phyloP scores from a whole-genome alignment of 2,329 filamentous ascomycete species.

The Penicillium psychrosexuale region DNA sequence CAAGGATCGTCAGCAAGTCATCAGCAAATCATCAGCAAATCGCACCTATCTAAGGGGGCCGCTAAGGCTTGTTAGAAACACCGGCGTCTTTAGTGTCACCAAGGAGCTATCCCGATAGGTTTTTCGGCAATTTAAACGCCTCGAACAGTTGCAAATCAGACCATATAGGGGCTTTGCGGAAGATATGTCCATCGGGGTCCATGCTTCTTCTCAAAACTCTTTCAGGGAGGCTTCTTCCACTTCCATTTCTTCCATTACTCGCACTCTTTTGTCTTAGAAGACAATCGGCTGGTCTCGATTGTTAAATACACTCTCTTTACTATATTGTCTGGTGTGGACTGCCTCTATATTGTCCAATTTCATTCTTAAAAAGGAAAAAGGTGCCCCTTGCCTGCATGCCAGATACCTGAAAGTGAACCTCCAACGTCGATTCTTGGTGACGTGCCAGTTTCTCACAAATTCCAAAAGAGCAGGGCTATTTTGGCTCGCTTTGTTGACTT shows the following conservation, averaged over 20 bases:
- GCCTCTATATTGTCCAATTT: not conserved
- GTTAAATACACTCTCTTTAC: not conserved
- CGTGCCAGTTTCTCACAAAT: constrained; percentile 1
- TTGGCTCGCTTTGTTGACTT: constrained; percentile 4
- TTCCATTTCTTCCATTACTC: not conserved
- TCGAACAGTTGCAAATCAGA: not conserved
- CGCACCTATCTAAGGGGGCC: not conserved
- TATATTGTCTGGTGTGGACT: not conserved
- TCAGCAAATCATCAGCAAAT: constrained; percentile 11
- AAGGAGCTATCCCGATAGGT: constrained; percentile 17
- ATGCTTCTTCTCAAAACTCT: not conserved
- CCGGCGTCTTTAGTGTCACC: constrained; percentile 8
- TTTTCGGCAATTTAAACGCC: not conserved
- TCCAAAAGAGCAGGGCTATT: constrained; percentile 1
- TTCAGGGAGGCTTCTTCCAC: not conserved
- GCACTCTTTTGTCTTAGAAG: not conserved
- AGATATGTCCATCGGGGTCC: not conserved
- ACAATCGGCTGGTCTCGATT: not conserved
- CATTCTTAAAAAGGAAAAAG: not conserved
- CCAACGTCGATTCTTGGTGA: not conserved
- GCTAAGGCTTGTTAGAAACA: constrained; percentile 16
- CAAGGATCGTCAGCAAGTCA: constrained; percentile 17
- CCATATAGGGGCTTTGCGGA: not conserved
- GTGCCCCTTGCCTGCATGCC: constrained; percentile 6
- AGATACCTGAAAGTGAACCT: not conserved